These are phyloP conservation scores for Colletotrichum musicola DNA, from an alignment of 2,329 filamentous ascomycete species.

Conservation along the genomic window DNA sequence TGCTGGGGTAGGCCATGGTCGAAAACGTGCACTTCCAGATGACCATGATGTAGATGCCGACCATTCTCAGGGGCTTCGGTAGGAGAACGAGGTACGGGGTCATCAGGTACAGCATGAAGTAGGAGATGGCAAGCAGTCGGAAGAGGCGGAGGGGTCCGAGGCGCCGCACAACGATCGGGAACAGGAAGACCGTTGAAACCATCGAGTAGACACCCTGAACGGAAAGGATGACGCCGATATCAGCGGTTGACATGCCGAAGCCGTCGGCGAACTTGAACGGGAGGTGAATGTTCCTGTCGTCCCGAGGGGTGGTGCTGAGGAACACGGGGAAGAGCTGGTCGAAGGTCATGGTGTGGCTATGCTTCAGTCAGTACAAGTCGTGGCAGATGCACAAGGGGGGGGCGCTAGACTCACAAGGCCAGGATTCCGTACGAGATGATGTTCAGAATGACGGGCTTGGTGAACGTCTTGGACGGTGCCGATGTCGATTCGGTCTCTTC, in stretches of 20 bases:
- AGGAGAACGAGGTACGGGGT: conserved; percentile 92
- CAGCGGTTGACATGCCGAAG: conserved; percentile 84
- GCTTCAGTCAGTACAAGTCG: conserved; percentile 39
- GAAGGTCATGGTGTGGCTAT: conserved; percentile 94
- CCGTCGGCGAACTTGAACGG: conserved; percentile 93
- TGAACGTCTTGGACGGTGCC: conserved; percentile 73
- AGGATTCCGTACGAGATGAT: conserved; percentile 92
- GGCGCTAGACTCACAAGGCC: conserved; percentile 82
- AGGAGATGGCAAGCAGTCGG: conserved; percentile 82
- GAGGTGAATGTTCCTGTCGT: conserved; percentile 59
- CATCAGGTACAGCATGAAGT: conserved; percentile 88
- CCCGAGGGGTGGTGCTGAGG: conserved; percentile 75
- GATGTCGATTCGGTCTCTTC: conserved; percentile 6
- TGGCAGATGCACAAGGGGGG: conserved; percentile 29
- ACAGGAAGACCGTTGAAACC: conserved; percentile 85
- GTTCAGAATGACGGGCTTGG: conserved; percentile 85
- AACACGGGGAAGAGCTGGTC: conserved; percentile 95
- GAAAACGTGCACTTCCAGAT: conserved; percentile 95
- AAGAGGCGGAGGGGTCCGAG: conserved; percentile 87
- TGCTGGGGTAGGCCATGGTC: conserved; percentile 90
- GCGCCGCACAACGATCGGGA: conserved; percentile 80
- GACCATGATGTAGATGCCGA: conserved; percentile 81
- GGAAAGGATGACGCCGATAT: conserved; percentile 89
- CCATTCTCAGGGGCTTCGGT: conserved; percentile 77
- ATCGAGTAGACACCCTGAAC: conserved; percentile 92